Evolutionary conservation across 1,284 basidiomycete species (phyloP), one percentile per base, ranked within the genome.

Genomic region (Coriolopsis trogii): DNA sequence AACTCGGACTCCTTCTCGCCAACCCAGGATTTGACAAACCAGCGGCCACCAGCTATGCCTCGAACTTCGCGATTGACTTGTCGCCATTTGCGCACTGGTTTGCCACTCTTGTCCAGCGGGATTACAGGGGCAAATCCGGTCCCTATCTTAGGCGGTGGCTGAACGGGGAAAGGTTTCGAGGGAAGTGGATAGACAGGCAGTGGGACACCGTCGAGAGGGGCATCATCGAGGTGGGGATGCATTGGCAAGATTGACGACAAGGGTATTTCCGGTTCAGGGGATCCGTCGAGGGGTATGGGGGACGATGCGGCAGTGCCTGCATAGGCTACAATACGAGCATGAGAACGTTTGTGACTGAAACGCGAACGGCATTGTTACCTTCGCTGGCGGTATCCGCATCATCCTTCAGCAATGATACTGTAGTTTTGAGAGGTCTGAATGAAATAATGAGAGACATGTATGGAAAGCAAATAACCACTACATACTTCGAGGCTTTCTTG

Each of bases 1-100:
- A 78, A 83, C 52, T 85, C 80, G 12, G 86, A 89, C 37, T 88
- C 85, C 67, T 88, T 89, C 53, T 84, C 84, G n/a, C 87, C 89
- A 12, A 87, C 85, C 88, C 87, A 91, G 12, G 85, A 73, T 24
- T 78, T 78, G 7, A 82, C 71, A 60, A 90, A 85, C 89, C 89
- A 91, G 24, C 88, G 79, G 2, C 88, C 88, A 12, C 88, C 88
- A 26, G 84, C 89, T 47, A 91, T 89, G 8, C 88, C 89, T 36
- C 86, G 76, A 41, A 91, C 81, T 66, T 91, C 89, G 42, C 89
- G 80, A 51, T 85, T 77, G 5, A 86, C 88, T 36, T 78, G 66
- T 40, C 87, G 78, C 88, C 88, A 91, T 51, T 79, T 81, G 36
- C 88, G 80, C 13, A 81, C 80, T 57, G 81, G 79, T 34, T 76